Percentiles rank a stretch among this genome's conserved stretches.
Conservation (phyloP, 2,329 filamentous ascomycete genomes). For the Lasiodiplodia gonubiensis region DNA sequence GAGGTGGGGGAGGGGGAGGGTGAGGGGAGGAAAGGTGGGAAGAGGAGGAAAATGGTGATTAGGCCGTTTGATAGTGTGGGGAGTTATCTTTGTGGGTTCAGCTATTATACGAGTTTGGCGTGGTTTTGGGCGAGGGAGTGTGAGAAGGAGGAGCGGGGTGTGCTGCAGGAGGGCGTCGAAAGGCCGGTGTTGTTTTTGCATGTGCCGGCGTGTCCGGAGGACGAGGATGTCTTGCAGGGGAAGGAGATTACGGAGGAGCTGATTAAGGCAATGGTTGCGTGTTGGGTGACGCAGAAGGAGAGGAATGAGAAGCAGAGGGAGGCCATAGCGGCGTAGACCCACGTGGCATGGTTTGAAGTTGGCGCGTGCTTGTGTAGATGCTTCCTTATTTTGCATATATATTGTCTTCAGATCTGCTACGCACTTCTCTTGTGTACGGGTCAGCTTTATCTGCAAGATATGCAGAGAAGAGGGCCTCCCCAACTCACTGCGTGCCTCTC, state of each 20-base stretch:
- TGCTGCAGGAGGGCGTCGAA: conserved; percentile 3
- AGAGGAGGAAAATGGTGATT: conserved; percentile 37
- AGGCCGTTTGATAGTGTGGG: conserved; percentile 49
- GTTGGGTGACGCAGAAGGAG: conserved; percentile 32
- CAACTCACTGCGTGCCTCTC: too few relatives aligned
- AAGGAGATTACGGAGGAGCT: conserved; percentile 40
- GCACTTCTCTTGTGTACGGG: too few relatives aligned
- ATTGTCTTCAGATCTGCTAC: too few relatives aligned
- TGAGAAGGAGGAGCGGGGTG: conserved; percentile 28
- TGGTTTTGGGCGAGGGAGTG: conserved; percentile 38
- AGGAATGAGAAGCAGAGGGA: not conserved
- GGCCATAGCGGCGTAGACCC: not conserved
- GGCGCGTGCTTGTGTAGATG: too few relatives aligned
- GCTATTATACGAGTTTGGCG: conserved; percentile 50
- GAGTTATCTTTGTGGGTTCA: conserved; percentile 53
- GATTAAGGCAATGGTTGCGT: conserved; percentile 45
- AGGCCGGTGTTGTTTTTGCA: conserved; percentile 51
- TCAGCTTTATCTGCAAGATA: too few relatives aligned
- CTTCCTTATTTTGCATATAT: too few relatives aligned
- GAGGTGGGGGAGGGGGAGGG: not conserved
- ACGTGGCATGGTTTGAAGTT: too few relatives aligned
- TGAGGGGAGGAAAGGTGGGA: not conserved
- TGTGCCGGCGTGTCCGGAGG: conserved; percentile 46
- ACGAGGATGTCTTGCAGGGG: conserved; percentile 41
- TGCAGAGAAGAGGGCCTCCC: too few relatives aligned